phyloP scores from a whole-genome alignment of 352 stramenopile genomes.

The Thalassiosira exigua region DNA sequence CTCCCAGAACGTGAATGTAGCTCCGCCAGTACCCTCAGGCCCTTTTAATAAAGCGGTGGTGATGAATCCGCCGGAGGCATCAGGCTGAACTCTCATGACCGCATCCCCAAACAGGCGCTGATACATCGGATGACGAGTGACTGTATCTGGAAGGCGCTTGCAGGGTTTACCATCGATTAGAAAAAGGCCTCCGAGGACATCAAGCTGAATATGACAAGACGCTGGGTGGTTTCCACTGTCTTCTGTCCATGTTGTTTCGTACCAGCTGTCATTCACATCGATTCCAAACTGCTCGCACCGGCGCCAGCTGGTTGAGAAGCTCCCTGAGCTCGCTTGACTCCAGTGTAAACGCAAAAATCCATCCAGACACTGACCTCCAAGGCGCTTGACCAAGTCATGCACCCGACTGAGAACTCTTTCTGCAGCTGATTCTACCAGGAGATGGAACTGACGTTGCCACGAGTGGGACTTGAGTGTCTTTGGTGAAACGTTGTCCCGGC shows the following conservation, averaged over 20 bases:
- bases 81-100: slow-evolving; percentile 11
- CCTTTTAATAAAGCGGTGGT: slow-evolving; percentile 16
- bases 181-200: slow-evolving; percentile 20
- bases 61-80: slow-evolving; percentile 4
- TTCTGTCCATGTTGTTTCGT: too few relatives aligned
- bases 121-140: slow-evolving; percentile 16
- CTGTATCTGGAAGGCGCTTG: slow-evolving; percentile 19
- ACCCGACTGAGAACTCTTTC: neutral
- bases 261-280: too few relatives aligned
- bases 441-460: slow-evolving; percentile 20
- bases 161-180: slow-evolving; percentile 26
- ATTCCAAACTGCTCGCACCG: too few relatives aligned
- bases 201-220: too few relatives aligned
- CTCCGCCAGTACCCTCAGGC: neutral
- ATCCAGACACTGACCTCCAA: slow-evolving; percentile 5
- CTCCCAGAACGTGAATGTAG: too few relatives aligned
- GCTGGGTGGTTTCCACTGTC: too few relatives aligned
- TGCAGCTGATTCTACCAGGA: slow-evolving; percentile 11
- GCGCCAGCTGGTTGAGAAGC: neutral
- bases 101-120: slow-evolving; percentile 14
- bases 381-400: slow-evolving; percentile 1
- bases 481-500: slow-evolving; percentile 12
- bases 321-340: neutral
- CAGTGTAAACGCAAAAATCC: slow-evolving; percentile 18
- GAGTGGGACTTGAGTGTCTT: slow-evolving; percentile 7